These are phyloP conservation scores for Cornus controversa DNA, from an alignment of 148 eudicot genomes.

Conservation along the genomic window DNA sequence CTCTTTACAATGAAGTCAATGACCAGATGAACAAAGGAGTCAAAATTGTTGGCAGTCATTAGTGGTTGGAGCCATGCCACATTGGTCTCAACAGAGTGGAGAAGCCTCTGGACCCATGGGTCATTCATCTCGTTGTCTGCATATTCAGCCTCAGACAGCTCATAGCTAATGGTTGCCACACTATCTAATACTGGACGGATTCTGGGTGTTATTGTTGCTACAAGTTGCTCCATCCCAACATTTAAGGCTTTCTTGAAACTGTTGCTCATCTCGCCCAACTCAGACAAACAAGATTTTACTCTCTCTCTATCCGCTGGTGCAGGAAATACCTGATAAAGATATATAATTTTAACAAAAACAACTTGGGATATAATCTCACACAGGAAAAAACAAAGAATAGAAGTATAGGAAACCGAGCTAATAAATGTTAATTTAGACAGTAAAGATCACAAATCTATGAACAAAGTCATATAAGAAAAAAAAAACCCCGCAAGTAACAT, in stretches of 20 bases:
- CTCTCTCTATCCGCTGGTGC: slow-evolving; percentile 83
- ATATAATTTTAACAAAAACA: background rate
- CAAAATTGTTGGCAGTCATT: slow-evolving; percentile 89
- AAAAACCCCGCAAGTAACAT: too few relatives aligned
- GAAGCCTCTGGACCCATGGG: slow-evolving; percentile 94
- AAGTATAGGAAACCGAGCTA: too few relatives aligned
- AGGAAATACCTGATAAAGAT: slow-evolving; percentile 59
- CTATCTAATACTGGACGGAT: slow-evolving; percentile 77
- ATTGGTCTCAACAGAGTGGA: slow-evolving; percentile 79
- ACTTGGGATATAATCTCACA: too few relatives aligned
- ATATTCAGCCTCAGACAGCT: slow-evolving; percentile 87
- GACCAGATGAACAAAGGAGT: slow-evolving; percentile 70
- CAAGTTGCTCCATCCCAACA: slow-evolving; percentile 84
- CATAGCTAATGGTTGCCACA: slow-evolving; percentile 84
- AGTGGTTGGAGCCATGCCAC: slow-evolving; percentile 86
- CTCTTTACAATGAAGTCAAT: slow-evolving; percentile 89
- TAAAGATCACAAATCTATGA: too few relatives aligned
- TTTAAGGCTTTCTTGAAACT: slow-evolving; percentile 73
- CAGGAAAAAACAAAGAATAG: too few relatives aligned
- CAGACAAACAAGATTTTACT: slow-evolving; percentile 77
- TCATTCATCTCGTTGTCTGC: slow-evolving; percentile 96
- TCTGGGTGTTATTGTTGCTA: slow-evolving; percentile 65
- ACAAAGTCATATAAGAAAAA: too few relatives aligned
- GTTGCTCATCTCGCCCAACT: slow-evolving; percentile 67
- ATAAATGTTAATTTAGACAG: too few relatives aligned